These are phyloP conservation scores for Medicago arabica DNA, from an alignment of 306 rosid genomes.

Conservation along the genomic window DNA sequence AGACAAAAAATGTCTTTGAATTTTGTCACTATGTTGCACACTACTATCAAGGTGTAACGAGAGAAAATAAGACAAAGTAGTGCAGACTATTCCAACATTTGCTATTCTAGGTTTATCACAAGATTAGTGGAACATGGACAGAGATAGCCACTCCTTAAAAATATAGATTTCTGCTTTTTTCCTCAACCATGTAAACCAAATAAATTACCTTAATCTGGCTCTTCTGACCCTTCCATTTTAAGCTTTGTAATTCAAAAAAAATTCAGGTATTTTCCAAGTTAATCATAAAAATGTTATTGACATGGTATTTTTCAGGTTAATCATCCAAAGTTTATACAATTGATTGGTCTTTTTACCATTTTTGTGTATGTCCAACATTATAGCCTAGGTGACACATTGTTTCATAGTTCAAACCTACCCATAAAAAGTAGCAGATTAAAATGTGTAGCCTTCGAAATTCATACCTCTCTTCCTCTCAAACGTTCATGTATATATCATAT, in stretches of 20 bases:
- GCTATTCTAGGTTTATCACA: constrained; percentile 39
- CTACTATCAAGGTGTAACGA: constrained; percentile 8
- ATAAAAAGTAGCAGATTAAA: background rate
- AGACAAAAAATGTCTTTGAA: constrained; percentile 42
- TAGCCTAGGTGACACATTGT: background rate
- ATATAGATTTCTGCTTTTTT: constrained; percentile 33
- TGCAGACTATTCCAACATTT: constrained; percentile 33
- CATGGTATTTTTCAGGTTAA: background rate
- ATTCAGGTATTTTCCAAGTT: background rate
- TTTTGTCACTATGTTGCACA: constrained; percentile 55
- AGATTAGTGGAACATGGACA: constrained; percentile 41
- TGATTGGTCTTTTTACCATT: background rate
- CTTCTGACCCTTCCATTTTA: constrained; percentile 28
- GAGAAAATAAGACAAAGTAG: constrained; percentile 38
- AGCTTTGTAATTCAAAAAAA: background rate
- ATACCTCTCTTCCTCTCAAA: background rate
- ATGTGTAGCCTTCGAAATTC: background rate
- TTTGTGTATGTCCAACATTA: background rate
- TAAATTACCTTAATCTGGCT: background rate
- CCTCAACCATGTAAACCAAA: constrained; percentile 38
- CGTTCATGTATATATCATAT: background rate
- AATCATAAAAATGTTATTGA: background rate
- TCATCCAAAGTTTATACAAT: background rate
- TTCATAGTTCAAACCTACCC: background rate
- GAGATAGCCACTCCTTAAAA: constrained; percentile 12